These are phyloP conservation scores for Corynespora cassiicola DNA, from an alignment of 2,329 filamentous ascomycete species.

Conservation along the genomic window DNA sequence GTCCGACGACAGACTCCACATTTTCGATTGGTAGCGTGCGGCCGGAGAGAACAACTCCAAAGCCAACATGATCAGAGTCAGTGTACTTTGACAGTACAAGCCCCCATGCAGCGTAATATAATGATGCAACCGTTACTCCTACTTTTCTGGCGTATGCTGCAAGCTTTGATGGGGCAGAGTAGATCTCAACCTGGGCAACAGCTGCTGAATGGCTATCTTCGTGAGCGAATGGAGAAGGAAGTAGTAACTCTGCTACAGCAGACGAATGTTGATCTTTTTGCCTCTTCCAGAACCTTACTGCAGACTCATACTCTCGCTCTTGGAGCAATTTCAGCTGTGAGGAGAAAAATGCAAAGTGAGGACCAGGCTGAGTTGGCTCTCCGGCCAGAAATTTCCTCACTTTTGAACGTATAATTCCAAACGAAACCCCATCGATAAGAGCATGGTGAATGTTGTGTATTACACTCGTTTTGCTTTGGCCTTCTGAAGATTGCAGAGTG, in stretches of 20 bases:
- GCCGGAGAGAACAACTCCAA: constrained; percentile 46
- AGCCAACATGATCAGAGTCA: constrained; percentile 37
- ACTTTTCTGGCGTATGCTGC: constrained; percentile 1
- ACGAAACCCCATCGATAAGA: constrained; percentile 41
- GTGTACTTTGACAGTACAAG: constrained; percentile 37
- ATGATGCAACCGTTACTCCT: constrained; percentile 15
- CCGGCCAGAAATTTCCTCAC: constrained; percentile 18
- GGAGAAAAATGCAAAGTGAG: constrained; percentile 10
- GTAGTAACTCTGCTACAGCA: constrained; percentile 7
- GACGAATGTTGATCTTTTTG: constrained; percentile 11
- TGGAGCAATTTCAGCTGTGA: constrained; percentile 6
- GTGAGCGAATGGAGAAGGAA: constrained; percentile 3
- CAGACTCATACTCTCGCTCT: neutral
- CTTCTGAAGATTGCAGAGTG: too few relatives aligned
- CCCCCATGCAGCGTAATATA: constrained; percentile 47
- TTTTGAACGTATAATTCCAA: constrained; percentile 22
- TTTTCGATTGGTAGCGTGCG: constrained; percentile 40
- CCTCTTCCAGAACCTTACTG: constrained; percentile 13
- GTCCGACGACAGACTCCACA: constrained; percentile 38
- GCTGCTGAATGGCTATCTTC: neutral
- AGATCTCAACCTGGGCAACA: constrained; percentile 2
- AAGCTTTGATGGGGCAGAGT: constrained; percentile 3
- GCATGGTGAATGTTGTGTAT: constrained; percentile 36
- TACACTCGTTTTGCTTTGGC: too few relatives aligned
- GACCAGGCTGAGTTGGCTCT: constrained; percentile 8